phyloP scores from a whole-genome alignment of 2,329 filamentous ascomycete genomes.

The Lasiodiplodia hormozganensis region DNA sequence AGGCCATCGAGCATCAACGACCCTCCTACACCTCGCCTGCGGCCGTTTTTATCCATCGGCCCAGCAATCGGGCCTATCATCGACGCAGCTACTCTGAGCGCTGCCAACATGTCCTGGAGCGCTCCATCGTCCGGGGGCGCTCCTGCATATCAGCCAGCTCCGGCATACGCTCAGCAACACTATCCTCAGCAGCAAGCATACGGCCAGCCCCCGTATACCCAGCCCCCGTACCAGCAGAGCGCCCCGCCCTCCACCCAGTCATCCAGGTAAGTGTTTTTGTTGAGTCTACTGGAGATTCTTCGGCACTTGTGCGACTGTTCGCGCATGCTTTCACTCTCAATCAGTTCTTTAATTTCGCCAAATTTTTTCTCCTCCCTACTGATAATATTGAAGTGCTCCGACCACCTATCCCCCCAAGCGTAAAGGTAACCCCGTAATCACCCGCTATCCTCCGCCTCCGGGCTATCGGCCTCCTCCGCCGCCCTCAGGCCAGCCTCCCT shows the following conservation, averaged over 20 bases:
- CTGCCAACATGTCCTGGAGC: conserved; percentile 44
- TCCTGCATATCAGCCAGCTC: conserved; percentile 42
- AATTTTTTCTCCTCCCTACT: conserved; percentile 18
- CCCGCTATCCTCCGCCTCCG: conserved; percentile 58
- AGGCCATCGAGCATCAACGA: background rate
- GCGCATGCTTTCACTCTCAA: conserved; percentile 12
- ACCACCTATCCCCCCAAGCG: conserved; percentile 49
- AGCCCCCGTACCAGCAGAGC: conserved; percentile 36
- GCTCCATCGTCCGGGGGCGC: conserved; percentile 40
- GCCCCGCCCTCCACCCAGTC: conserved; percentile 37
- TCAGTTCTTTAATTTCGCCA: conserved; percentile 9
- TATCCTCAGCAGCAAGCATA: conserved; percentile 27
- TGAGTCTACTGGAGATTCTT: conserved; percentile 20
- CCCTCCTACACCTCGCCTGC: background rate
- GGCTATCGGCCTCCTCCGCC: conserved; percentile 48
- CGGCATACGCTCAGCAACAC: conserved; percentile 38
- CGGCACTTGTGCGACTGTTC: conserved; percentile 8
- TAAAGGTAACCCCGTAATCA: conserved; percentile 57
- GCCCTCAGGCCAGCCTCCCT: conserved; percentile 27
- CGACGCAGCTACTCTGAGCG: conserved; percentile 1
- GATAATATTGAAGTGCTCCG: conserved; percentile 26
- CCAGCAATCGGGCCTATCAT: background rate
- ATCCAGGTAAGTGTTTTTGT: conserved; percentile 41
- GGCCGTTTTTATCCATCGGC: background rate
- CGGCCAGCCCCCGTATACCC: conserved; percentile 37